phyloP scores from a whole-genome alignment of 1,139 yeast genomes.

The Chernovozyma sophiae-reginae region DNA sequence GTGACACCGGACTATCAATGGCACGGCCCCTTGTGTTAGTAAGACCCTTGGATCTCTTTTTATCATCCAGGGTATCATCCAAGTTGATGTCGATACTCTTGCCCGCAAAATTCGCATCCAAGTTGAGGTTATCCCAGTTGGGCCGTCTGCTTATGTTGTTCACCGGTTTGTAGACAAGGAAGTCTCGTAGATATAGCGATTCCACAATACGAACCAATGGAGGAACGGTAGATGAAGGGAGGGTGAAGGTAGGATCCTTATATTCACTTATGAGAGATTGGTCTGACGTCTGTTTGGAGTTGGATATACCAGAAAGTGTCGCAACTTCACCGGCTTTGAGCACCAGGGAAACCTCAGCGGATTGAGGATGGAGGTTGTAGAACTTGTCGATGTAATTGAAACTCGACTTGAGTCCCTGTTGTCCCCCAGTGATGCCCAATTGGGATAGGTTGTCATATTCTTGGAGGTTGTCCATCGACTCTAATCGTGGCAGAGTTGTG shows the following conservation, averaged over 20 bases:
- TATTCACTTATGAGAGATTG: conserved; percentile 21
- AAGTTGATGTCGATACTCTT: conserved; percentile 33
- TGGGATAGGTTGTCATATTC: conserved; percentile 15
- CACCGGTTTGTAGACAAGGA: conserved; percentile 39
- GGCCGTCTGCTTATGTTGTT: conserved; percentile 37
- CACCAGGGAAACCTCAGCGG: conserved; percentile 15
- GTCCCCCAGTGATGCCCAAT: conserved; percentile 34
- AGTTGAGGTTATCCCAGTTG: conserved; percentile 41
- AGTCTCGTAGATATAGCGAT: conserved; percentile 46
- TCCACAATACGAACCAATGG: conserved; percentile 46
- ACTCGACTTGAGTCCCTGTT: conserved; percentile 28
- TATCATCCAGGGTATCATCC: conserved; percentile 25
- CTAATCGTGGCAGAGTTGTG: not conserved
- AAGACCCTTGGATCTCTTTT: conserved; percentile 9
- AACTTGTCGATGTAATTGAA: conserved; percentile 40
- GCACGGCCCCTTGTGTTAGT: not conserved
- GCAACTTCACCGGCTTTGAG: conserved; percentile 1
- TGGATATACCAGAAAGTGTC: not conserved
- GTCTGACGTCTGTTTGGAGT: not conserved
- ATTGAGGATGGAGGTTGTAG: conserved; percentile 43
- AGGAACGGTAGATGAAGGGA: conserved; percentile 53
- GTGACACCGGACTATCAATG: not conserved
- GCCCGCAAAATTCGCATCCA: conserved; percentile 39
- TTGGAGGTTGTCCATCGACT: not conserved
- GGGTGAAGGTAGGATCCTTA: conserved; percentile 45